Base-by-base conservation (phyloP, 2,329 filamentous ascomycete species). In the Pseudocercospora eumusae region DNA sequence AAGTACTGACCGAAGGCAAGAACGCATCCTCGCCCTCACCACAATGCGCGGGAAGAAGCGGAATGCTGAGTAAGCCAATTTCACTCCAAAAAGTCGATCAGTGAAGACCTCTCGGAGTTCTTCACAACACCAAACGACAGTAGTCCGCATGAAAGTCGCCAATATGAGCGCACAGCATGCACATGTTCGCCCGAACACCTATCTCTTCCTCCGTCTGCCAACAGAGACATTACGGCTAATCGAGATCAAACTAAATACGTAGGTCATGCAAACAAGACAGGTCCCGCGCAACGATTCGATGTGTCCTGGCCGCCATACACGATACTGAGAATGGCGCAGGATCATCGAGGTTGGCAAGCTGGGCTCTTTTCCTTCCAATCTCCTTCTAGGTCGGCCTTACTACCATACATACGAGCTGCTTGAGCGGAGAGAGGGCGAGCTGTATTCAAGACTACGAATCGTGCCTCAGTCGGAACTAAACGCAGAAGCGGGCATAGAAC, bases 291-390 rank as follows among this genome's bases (percentile, higher is more conserved):
- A 59, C 62, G 23, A 69, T 65, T 68, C 70, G 65, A 70, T 65
- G 66, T 70, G 59, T 71, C 69, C 68, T 70, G 71, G 65, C 45
- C 60, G 65, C 63, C 66, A 66, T 67, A 62, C 60, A 70, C 71
- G 64, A 69, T 64, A 60, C 66, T 72, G 63, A 74, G 70, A 66
- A 69, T 70, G 61, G 64, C 42, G 70, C 68, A 97, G 93, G 44
- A 91, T 86, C 49, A 89, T 98, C 67, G 92, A 91, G 1, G 82
- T 98, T 33, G 92, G 92, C 60, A 98, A 97, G 84, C 96, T 95
- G 75, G 95, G 95, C 66, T 86, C 87, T 1, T 97, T 99, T 74
- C 89, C 91, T 15, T 87, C 91, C 57, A 97, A 98, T 74, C 84
- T 95, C 31, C 86, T 99, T 50, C 85, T 99, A 65, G 89, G 92